A percentile compares a stretch with the other conserved stretches of the same genome.
phyloP scores from a whole-genome alignment of 2,329 filamentous ascomycete species.

The Graphium sp. region DNA sequence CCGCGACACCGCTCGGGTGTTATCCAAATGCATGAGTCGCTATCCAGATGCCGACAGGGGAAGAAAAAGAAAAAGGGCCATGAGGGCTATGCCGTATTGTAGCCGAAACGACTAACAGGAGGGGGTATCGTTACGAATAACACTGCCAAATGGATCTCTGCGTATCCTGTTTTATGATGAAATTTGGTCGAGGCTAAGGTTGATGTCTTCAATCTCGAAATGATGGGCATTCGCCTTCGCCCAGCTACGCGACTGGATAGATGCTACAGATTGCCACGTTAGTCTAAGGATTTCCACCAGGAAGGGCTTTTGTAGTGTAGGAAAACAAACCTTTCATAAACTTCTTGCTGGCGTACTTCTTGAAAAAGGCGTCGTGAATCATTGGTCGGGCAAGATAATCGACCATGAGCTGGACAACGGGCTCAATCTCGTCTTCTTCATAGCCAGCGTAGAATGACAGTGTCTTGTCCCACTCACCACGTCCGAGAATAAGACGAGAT shows the following conservation, averaged over 20 bases:
- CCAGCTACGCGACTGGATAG: slow-evolving; percentile 1
- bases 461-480: slow-evolving; percentile 82
- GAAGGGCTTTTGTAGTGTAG: no score
- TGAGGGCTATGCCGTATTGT: no score
- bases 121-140: no score
- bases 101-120: no score
- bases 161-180: no score
- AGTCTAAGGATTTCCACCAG: no score
- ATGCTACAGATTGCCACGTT: not conserved
- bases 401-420: slow-evolving; percentile 85
- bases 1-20: no score
- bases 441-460: slow-evolving; percentile 87
- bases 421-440: slow-evolving; percentile 79
- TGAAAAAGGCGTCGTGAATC: slow-evolving; percentile 93
- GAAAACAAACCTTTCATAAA: slow-evolving; percentile 83
- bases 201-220: slow-evolving; percentile 3
- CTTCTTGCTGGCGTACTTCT: slow-evolving; percentile 99
- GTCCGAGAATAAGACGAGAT: slow-evolving; percentile 74
- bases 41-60: no score
- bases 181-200: slow-evolving; percentile 3
- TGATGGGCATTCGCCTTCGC: slow-evolving; percentile 3
- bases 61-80: no score
- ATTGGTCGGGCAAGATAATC: slow-evolving; percentile 89
- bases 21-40: no score
- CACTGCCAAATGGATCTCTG: no score